phyloP scores from a whole-genome alignment of 805 yeast species.

The Yamadazyma laniorum region DNA sequence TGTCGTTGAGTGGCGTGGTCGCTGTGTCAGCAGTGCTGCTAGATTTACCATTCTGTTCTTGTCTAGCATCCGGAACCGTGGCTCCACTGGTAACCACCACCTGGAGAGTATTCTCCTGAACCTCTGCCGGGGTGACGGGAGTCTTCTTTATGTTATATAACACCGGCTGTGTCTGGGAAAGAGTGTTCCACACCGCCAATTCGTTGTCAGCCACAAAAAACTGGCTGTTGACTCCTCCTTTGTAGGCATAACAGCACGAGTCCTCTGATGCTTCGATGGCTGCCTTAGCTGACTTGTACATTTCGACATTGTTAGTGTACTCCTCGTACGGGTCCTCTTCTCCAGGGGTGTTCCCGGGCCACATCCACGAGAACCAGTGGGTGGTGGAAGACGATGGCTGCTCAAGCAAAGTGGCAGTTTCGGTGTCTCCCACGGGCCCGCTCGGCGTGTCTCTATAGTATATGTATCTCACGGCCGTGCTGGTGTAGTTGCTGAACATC shows the following conservation, averaged over 20 bases:
- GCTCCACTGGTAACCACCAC: conserved; percentile 2
- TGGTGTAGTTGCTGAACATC: conserved; percentile 7
- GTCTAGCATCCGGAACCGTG: background rate
- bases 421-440: background rate
- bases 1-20: background rate
- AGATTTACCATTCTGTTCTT: too few relatives aligned
- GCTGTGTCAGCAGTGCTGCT: background rate
- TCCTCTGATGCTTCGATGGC: conserved; percentile 34
- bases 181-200: conserved; percentile 35
- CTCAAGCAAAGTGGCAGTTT: background rate
- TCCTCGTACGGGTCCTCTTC: conserved; percentile 20
- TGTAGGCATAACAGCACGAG: conserved; percentile 33
- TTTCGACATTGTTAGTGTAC: conserved; percentile 22
- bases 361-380: conserved; percentile 27
- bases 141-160: conserved; percentile 26
- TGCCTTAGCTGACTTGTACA: conserved; percentile 29
- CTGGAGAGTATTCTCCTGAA: conserved; percentile 28
- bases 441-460: conserved; percentile 2
- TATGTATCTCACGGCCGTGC: conserved; percentile 6
- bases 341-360: conserved; percentile 16
- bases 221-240: conserved; percentile 16
- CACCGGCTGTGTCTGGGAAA: conserved; percentile 33
- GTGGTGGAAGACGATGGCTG: background rate
- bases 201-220: conserved; percentile 21
- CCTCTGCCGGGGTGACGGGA: conserved; percentile 36